Percentiles rank a stretch among this genome's conserved stretches.
These are phyloP conservation scores for Rhododendron kiyosumense DNA, from an alignment of 148 eudicot species.

Conservation along the genomic window DNA sequence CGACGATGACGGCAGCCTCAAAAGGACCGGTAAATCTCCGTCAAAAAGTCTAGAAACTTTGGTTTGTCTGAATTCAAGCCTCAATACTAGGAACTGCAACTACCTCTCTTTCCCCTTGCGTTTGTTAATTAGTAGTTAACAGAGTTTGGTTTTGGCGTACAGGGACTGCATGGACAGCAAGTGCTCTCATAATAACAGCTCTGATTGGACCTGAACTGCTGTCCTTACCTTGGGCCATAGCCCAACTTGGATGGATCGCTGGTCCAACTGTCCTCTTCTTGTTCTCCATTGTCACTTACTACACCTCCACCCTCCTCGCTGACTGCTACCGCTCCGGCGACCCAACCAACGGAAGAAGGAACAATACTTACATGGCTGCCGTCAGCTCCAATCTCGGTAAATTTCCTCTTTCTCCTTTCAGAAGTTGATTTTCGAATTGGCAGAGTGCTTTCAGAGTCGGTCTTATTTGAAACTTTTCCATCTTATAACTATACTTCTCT, in stretches of 20 bases:
- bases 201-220: slow-evolving; percentile 43
- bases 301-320: slow-evolving; percentile 36
- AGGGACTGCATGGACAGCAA: slow-evolving; percentile 41
- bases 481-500: not conserved
- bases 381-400: slow-evolving; percentile 35
- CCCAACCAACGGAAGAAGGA: slow-evolving; percentile 24
- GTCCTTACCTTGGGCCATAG: slow-evolving; percentile 49
- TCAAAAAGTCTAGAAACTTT: not conserved
- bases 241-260: slow-evolving; percentile 49
- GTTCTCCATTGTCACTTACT: slow-evolving; percentile 38
- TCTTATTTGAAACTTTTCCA: not conserved
- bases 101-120: not conserved
- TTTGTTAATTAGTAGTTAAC: not conserved
- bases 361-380: slow-evolving; percentile 50
- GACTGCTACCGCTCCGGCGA: slow-evolving; percentile 38
- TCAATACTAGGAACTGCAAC: not conserved
- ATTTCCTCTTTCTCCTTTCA: not conserved
- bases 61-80: not conserved
- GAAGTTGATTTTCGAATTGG: no score
- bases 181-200: slow-evolving; percentile 42
- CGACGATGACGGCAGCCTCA: slow-evolving; percentile 45
- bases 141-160: not conserved
- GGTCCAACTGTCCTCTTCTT: slow-evolving; percentile 33
- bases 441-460: no score
- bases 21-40: slow-evolving; percentile 29